Percentiles rank a stretch among this genome's conserved stretches.
Evolutionary conservation across 1,284 basidiomycete species (phyloP).

Genomic region (Stygiomarasmius scandens): DNA sequence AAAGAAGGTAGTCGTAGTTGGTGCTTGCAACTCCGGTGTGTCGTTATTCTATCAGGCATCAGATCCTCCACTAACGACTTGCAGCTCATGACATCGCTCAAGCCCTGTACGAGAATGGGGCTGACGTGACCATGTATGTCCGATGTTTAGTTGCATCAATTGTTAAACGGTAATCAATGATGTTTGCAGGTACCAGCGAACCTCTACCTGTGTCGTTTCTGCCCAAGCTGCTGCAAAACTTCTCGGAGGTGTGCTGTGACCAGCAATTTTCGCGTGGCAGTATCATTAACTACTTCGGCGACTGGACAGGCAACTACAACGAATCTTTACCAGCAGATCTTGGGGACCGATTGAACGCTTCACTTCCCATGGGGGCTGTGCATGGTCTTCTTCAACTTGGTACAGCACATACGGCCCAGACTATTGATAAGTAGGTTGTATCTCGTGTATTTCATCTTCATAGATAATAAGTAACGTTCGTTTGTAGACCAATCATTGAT

Average conservation of each 20-base stretch:
- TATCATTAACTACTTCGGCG: neutral
- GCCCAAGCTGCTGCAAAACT: neutral
- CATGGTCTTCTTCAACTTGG: constrained; percentile 47
- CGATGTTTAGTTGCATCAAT: too few relatives aligned
- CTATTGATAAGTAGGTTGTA: constrained; percentile 45
- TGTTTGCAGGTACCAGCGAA: constrained; percentile 42
- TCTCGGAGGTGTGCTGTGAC: constrained; percentile 21
- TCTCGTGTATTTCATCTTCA: neutral
- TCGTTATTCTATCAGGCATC: neutral
- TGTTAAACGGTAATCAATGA: too few relatives aligned
- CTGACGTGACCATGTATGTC: constrained; percentile 14
- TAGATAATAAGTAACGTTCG: neutral
- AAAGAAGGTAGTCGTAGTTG: constrained; percentile 54
- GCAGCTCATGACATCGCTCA: constrained; percentile 22
- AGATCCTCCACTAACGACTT: neutral
- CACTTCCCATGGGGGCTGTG: constrained; percentile 45
- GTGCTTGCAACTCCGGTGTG: constrained; percentile 49
- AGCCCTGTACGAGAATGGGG: constrained; percentile 20
- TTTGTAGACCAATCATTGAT: constrained; percentile 41
- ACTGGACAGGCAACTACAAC: constrained; percentile 47
- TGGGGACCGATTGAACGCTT: constrained; percentile 50
- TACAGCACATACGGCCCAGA: constrained; percentile 50
- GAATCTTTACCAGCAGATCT: constrained; percentile 50
- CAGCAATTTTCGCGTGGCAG: neutral
- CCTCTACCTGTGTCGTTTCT: constrained; percentile 37